Percentiles rank a stretch among this genome's conserved stretches.
phyloP scores from a whole-genome alignment of 345 rosid genomes.

The Raphanus sativus region DNA sequence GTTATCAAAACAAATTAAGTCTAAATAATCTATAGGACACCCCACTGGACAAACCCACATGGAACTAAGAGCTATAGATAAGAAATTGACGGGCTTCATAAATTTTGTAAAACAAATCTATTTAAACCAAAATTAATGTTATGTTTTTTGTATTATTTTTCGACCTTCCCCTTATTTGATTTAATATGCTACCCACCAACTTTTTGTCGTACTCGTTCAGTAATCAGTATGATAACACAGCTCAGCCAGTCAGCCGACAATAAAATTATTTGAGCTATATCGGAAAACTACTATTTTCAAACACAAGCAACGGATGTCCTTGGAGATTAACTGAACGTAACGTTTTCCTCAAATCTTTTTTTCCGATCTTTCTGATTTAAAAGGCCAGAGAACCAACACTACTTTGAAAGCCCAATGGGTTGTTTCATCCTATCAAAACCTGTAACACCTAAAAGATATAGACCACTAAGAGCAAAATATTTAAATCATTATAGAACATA shows the following conservation, averaged over 20 bases:
- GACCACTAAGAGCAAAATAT: too few species aligned
- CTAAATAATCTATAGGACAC: slow-evolving; percentile 24
- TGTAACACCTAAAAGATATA: too few species aligned
- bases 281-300: neutral
- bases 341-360: too few species aligned
- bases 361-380: too few species aligned
- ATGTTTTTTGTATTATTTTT: slow-evolving; percentile 28
- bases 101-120: slow-evolving; percentile 19
- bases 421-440: too few species aligned
- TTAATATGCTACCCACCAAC: slow-evolving; percentile 26
- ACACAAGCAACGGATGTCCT: too few species aligned
- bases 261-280: slow-evolving; percentile 1
- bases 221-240: slow-evolving; percentile 9
- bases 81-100: slow-evolving; percentile 20
- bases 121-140: slow-evolving; percentile 7
- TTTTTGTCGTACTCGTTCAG: slow-evolving; percentile 31
- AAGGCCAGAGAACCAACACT: too few species aligned
- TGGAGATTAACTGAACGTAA: neutral
- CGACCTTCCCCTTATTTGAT: slow-evolving; percentile 22
- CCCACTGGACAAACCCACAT: slow-evolving; percentile 35
- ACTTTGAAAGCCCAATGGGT: too few species aligned
- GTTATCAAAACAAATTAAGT: slow-evolving; percentile 20
- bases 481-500: too few species aligned
- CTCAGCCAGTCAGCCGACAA: slow-evolving; percentile 29
- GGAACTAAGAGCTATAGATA: slow-evolving; percentile 27